Evolutionary conservation across 78 protist genomes (phyloP), one percentile per base, ranked within the genome.

Genomic region (Monocercomonoides exilis): DNA sequence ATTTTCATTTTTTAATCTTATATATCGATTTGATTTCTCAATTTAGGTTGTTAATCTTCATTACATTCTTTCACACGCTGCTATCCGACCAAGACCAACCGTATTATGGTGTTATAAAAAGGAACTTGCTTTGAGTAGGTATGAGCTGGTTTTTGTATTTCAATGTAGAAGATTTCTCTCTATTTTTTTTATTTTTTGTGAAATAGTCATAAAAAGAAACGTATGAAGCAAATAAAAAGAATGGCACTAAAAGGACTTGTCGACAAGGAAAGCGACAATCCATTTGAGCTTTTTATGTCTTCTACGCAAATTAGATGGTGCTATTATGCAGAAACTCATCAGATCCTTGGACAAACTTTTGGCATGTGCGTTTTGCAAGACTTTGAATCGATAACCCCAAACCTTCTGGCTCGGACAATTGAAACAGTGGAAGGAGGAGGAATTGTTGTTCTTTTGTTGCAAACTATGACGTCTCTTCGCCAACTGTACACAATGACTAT

Each of bases 381-480:
- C 87, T 96, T 97, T 84, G 98, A 97, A 90, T 98, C 99, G 2
- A 45, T 98, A 41, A 96, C 99, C 0, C 99, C 99, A 1, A 97
- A 96, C 87, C 32, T 95, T 43, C 94, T 98, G 5, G 99, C 99
- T 29, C 84, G 99, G 2, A 96, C 99, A 0, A 80, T 97, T 44
- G 99, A 98, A 87, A 97, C 99, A 0, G 99, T 98, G 3, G 97
- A 93, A 4, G 99, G 99, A 35, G 99, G 99, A 45, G 99, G 99
- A 36, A 1, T 96, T 32, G 88, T 97, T 3, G 92, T 96, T 38
- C 46, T 97, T 29, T 81, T 98, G 1, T 91, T 98, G 44, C 85
- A 92, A 45, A 86, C 95, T 32, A 90, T 97, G 96, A 33, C n/a
- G 1, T 92, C 96, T 0, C 91, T 97, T 41, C 81, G 85, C 44